Evolutionary conservation across 1,139 yeast genomes (phyloP).

Genomic region (Pneumocystis sp.): DNA sequence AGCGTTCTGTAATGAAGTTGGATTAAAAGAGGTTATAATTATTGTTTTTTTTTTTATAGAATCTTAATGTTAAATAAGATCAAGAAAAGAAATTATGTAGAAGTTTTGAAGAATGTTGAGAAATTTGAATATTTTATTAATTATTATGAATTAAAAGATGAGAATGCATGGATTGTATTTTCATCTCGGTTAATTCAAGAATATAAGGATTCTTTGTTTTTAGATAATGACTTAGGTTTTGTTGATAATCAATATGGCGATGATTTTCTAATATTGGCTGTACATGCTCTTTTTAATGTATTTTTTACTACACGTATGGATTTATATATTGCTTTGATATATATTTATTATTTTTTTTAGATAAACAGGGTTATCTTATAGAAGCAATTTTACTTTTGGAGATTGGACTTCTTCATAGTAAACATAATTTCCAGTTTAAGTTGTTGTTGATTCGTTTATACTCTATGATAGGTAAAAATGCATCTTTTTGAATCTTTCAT

Average conservation of each 20-base stretch:
- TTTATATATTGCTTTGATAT: background rate
- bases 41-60: background rate
- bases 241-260: slow-evolving; percentile 55
- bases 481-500: background rate
- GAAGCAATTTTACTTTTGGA: slow-evolving; percentile 36
- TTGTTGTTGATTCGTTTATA: slow-evolving; percentile 61
- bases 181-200: slow-evolving; percentile 25
- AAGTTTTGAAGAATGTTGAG: slow-evolving; percentile 9
- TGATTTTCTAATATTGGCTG: slow-evolving; percentile 44
- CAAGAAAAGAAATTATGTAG: slow-evolving; percentile 14
- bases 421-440: slow-evolving; percentile 49
- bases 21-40: background rate
- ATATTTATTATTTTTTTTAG: background rate
- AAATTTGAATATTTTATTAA: slow-evolving; percentile 6
- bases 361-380: slow-evolving; percentile 16
- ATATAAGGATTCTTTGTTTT: slow-evolving; percentile 25
- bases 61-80: background rate
- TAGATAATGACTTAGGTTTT: slow-evolving; percentile 29
- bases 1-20: background rate
- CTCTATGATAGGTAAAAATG: slow-evolving; percentile 30
- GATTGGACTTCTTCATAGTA: slow-evolving; percentile 35
- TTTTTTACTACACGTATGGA: slow-evolving; percentile 1
- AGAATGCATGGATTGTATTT: slow-evolving; percentile 17
- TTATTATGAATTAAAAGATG: slow-evolving; percentile 13
- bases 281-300: slow-evolving; percentile 20